These are phyloP conservation scores for Melaleuca quinquenervia DNA, from an alignment of 345 rosid genomes.

Conservation along the genomic window DNA sequence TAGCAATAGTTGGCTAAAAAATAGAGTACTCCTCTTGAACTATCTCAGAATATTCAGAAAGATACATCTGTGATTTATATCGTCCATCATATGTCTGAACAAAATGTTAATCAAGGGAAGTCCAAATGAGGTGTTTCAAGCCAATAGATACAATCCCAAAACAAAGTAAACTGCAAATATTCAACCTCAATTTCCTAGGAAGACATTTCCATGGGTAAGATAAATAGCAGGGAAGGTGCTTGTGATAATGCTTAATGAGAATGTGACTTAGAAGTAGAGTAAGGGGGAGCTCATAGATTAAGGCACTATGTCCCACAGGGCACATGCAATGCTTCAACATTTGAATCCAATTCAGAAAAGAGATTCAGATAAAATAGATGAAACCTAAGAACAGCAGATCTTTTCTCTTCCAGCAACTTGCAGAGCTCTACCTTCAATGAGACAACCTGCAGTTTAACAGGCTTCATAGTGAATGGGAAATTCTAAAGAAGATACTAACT, in stretches of 20 bases:
- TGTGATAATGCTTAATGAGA: not conserved
- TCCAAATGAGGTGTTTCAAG: not conserved
- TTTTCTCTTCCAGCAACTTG: constrained; percentile 90
- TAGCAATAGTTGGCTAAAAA: not conserved
- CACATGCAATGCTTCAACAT: not conserved
- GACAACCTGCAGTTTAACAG: constrained; percentile 47
- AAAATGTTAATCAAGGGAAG: not conserved
- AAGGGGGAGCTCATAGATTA: not conserved
- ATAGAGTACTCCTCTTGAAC: not conserved
- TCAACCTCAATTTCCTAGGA: not conserved
- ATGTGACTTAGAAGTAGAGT: not conserved
- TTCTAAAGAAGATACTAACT: not conserved
- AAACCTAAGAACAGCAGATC: constrained; percentile 90
- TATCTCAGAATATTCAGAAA: not conserved
- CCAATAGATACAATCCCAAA: not conserved
- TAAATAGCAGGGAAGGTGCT: not conserved
- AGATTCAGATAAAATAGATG: not conserved
- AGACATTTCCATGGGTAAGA: not conserved
- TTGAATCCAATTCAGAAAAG: not conserved
- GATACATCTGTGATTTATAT: not conserved
- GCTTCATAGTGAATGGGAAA: not conserved
- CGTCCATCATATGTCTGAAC: not conserved
- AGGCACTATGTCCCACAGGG: not conserved
- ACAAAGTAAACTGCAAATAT: not conserved
- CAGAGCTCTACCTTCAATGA: constrained; percentile 95